These are phyloP conservation scores for Persicaria maculosa DNA, from an alignment of 148 eudicot species.

Conservation along the genomic window DNA sequence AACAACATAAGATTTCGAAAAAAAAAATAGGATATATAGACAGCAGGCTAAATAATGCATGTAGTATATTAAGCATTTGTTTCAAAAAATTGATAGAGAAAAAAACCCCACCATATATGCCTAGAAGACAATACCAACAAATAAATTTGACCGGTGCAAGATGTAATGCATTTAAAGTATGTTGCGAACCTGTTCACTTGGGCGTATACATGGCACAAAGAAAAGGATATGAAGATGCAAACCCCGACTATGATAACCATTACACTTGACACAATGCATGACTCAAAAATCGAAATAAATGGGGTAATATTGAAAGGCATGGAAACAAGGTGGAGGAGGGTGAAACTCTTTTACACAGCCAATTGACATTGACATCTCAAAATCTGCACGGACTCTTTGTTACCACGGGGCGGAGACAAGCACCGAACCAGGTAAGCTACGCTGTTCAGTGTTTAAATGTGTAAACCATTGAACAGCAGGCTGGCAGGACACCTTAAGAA, in stretches of 20 bases:
- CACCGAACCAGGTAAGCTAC: background rate
- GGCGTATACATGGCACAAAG: conserved; percentile 10
- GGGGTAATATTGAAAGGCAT: background rate
- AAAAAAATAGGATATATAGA: background rate
- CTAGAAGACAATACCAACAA: background rate
- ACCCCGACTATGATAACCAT: conserved; percentile 11
- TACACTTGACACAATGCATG: conserved; percentile 10
- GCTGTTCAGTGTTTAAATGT: background rate
- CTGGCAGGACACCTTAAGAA: background rate
- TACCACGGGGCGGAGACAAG: background rate
- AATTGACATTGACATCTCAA: conserved; percentile 9
- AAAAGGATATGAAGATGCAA: conserved; percentile 10
- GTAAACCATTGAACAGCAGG: background rate
- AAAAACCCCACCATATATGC: background rate
- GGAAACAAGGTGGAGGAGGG: background rate
- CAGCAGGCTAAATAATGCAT: background rate
- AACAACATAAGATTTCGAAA: background rate
- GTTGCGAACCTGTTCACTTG: conserved; percentile 11
- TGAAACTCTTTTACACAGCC: conserved; percentile 8
- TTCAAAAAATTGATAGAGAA: background rate
- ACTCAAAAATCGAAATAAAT: background rate
- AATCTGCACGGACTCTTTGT: background rate
- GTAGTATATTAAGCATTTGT: background rate
- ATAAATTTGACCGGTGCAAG: background rate
- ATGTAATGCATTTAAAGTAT: conserved; percentile 1